A percentile compares a stretch with the other conserved stretches of the same genome.
phyloP scores from a whole-genome alignment of 2,329 filamentous ascomycete species.

The Xylariomycetidae sp. region DNA sequence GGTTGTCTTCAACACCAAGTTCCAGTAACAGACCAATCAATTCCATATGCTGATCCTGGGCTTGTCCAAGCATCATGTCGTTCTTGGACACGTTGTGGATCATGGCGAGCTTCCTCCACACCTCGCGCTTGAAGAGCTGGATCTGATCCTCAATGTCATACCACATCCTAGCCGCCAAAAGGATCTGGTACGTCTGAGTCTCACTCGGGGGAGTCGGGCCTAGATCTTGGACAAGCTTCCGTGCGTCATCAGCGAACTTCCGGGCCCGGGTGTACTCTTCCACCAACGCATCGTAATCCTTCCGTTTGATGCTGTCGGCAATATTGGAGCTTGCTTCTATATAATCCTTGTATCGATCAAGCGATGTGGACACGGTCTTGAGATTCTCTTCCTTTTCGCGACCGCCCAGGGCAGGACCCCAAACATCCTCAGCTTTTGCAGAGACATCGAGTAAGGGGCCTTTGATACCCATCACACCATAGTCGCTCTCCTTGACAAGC shows the following conservation, averaged over 20 bases:
- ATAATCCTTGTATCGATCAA: constrained; percentile 76
- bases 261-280: constrained; percentile 85
- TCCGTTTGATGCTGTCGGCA: constrained; percentile 80
- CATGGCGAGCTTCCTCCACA: constrained; percentile 77
- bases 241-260: constrained; percentile 74
- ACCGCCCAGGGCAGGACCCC: constrained; percentile 89
- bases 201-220: constrained; percentile 62
- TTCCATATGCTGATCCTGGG: constrained; percentile 84
- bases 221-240: constrained; percentile 57
- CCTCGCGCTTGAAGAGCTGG: constrained; percentile 78
- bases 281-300: constrained; percentile 82
- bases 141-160: constrained; percentile 86
- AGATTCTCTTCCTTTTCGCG: constrained; percentile 86
- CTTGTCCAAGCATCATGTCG: constrained; percentile 45
- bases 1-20: constrained; percentile 89
- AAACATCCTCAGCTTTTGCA: constrained; percentile 93
- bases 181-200: constrained; percentile 75
- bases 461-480: constrained; percentile 84
- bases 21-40: constrained; percentile 87
- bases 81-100: constrained; percentile 54
- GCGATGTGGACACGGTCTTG: constrained; percentile 68
- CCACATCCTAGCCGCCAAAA: constrained; percentile 93
- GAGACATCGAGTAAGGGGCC: constrained; percentile 82
- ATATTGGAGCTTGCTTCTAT: constrained; percentile 77
- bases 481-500: constrained; percentile 86